Percentiles rank a stretch among this genome's conserved stretches.
phyloP scores from a whole-genome alignment of 1,139 yeast genomes.

The Trichomonascaceae sp. region DNA sequence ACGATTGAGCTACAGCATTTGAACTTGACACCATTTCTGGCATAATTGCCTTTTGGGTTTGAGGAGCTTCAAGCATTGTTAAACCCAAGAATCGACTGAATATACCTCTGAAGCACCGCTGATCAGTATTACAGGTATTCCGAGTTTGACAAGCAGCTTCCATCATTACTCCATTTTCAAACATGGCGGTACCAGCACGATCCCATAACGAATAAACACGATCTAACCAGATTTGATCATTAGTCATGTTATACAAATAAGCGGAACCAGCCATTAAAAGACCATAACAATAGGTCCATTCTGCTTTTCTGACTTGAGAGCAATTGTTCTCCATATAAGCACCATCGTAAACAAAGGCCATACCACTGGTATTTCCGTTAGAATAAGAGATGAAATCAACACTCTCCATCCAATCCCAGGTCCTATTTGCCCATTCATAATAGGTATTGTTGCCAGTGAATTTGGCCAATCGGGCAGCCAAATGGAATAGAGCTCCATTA shows the following conservation, averaged over 20 bases:
- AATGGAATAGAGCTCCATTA: constrained; percentile 69
- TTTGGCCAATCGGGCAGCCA: constrained; percentile 73
- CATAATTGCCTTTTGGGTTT: constrained; percentile 38
- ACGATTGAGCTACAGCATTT: constrained; percentile 61
- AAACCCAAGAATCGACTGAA: constrained; percentile 61
- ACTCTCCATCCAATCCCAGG: constrained; percentile 64
- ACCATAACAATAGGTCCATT: constrained; percentile 83
- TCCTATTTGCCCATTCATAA: constrained; percentile 55
- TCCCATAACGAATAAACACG: constrained; percentile 47
- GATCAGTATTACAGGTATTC: constrained; percentile 62
- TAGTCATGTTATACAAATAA: constrained; percentile 61
- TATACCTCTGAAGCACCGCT: constrained; percentile 70
- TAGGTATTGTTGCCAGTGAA: constrained; percentile 52
- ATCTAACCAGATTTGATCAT: constrained; percentile 49
- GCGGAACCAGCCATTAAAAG: constrained; percentile 67
- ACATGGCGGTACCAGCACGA: constrained; percentile 48
- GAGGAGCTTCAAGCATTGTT: constrained; percentile 53
- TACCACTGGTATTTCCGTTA: constrained; percentile 19
- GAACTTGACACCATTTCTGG: constrained; percentile 49
- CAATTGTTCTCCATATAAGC: constrained; percentile 58
- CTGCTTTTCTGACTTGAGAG: constrained; percentile 43
- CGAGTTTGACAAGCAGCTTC: constrained; percentile 66
- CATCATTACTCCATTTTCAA: constrained; percentile 46
- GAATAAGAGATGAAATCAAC: constrained; percentile 41
- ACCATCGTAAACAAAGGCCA: constrained; percentile 54